These are phyloP conservation scores for Rutstroemia sydowiana DNA, from an alignment of 2,329 filamentous ascomycete genomes.

Conservation along the genomic window DNA sequence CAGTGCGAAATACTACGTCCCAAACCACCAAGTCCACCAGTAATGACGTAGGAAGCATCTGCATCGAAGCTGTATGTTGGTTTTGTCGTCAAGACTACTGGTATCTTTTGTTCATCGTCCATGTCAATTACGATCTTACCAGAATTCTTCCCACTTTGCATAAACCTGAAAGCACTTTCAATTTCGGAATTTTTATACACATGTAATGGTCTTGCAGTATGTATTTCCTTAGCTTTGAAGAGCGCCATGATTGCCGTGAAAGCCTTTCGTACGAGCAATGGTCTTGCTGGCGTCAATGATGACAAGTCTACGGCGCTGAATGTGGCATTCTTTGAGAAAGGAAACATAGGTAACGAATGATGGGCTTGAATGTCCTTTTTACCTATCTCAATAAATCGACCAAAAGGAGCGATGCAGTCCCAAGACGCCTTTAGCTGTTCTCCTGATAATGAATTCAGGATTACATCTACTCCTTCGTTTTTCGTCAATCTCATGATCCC, in stretches of 20 bases:
- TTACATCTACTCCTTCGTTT: conserved; percentile 22
- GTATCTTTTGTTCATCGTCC: conserved; percentile 2
- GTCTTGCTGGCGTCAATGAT: background rate
- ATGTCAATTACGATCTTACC: conserved; percentile 29
- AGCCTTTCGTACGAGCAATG: background rate
- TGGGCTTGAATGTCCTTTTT: conserved; percentile 2
- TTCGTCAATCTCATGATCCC: conserved; percentile 26
- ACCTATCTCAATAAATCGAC: conserved; percentile 32
- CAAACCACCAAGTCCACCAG: conserved; percentile 27
- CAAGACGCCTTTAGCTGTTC: conserved; percentile 23
- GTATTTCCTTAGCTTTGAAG: background rate
- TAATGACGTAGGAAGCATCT: conserved; percentile 22
- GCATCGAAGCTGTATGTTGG: conserved; percentile 11
- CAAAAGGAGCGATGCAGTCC: conserved; percentile 31
- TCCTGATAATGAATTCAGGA: conserved; percentile 24
- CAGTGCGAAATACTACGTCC: conserved; percentile 19
- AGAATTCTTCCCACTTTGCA: conserved; percentile 15
- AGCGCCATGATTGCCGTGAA: conserved; percentile 1
- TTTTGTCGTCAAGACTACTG: background rate
- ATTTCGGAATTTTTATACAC: conserved; percentile 12
- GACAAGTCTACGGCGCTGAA: background rate
- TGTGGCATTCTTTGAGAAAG: background rate
- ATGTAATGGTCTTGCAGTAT: background rate
- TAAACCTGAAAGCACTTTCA: conserved; percentile 13
- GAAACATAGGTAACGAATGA: background rate